phyloP scores from a whole-genome alignment of 306 rosid species.

The Aeschynomene evenia region DNA sequence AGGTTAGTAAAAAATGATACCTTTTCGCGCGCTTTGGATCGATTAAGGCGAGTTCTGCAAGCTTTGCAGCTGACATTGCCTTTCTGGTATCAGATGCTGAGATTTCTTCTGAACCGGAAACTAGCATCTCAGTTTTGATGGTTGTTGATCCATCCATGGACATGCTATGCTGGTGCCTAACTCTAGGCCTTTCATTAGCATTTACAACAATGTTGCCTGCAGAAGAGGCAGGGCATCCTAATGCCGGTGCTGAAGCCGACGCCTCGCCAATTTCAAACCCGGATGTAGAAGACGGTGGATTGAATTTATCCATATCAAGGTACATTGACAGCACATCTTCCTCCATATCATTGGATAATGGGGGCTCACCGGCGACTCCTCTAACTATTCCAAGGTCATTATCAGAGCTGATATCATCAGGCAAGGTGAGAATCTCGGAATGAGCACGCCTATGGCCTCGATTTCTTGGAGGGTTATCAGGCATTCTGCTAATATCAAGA shows the following conservation, averaged over 20 bases:
- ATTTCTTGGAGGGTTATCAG: slow-evolving; percentile 69
- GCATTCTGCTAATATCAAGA: slow-evolving; percentile 79
- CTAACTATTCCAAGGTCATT: slow-evolving; percentile 69
- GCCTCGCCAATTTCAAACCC: slow-evolving; percentile 53
- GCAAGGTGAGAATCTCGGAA: slow-evolving; percentile 75
- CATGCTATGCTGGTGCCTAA: slow-evolving; percentile 81
- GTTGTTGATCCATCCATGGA: slow-evolving; percentile 79
- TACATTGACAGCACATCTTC: slow-evolving; percentile 70
- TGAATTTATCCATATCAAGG: slow-evolving; percentile 78
- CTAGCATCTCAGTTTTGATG: slow-evolving; percentile 63
- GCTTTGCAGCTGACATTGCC: slow-evolving; percentile 71
- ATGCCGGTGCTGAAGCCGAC: slow-evolving; percentile 25
- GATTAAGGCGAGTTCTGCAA: slow-evolving; percentile 71
- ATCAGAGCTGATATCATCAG: slow-evolving; percentile 73
- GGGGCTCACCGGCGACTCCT: slow-evolving; percentile 64
- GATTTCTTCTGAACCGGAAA: slow-evolving; percentile 51
- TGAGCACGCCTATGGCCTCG: slow-evolving; percentile 84
- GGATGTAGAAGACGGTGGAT: slow-evolving; percentile 62
- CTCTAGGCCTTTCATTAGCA: slow-evolving; percentile 56
- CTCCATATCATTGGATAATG: slow-evolving; percentile 69
- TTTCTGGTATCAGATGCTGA: slow-evolving; percentile 59
- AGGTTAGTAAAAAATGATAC: slow-evolving; percentile 29
- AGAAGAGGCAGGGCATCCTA: slow-evolving; percentile 29
- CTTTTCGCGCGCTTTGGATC: slow-evolving; percentile 95
- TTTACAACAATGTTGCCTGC: slow-evolving; percentile 36